Evolutionary conservation across 2,329 filamentous ascomycete species (phyloP), one percentile per base, ranked within the genome.

Genomic region (Nigrospora sphaerica): DNA sequence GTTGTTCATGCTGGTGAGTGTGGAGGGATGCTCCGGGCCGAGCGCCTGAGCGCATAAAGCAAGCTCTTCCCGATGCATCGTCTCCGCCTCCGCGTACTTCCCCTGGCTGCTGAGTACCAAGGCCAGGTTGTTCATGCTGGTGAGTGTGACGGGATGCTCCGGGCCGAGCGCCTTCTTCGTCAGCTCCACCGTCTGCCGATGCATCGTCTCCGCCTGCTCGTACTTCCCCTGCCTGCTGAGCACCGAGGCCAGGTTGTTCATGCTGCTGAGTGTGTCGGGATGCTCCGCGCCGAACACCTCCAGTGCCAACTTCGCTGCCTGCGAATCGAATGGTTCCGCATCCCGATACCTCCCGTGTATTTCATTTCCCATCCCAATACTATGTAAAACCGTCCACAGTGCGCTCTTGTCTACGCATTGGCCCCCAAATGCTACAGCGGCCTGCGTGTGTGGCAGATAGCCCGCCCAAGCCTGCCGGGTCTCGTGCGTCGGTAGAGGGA

Each of bases 231-330:
- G 57, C 10, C 41, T 32, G 13, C 34, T n/a, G 13, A 57, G 45
- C 28, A 48, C 42, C 12, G 7, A 23, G 33, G 52, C 59, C 14
- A 62, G 50, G 16, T 52, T 54, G 17, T 45, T 51, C 42, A 56
- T 53, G 44, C 49, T 56, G 4, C 4, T 32, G 17, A 57, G 46
- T 23, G 54, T 57, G 13, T 46, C 37, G 18, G 44, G 49, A 45
- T 51, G 47, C 40, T 51, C 43, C 37, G 42, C 33, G 37, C 49
- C 49, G 13, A 54, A 45, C 39, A 44, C 41, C 34, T 38, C 48
- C 18, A 6, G 19, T 6, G 19, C 19, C 19, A 23, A 23, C 19
- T 6, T 23, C 19, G 19, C 19, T 23, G 19, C 19, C 4, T 23
- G 19, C 19, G 19, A 23, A 23, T 4, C 6, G 6, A 23, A 4